Base-by-base conservation (phyloP, 2,329 filamentous ascomycete species). In the Diaporthe sp. region DNA sequence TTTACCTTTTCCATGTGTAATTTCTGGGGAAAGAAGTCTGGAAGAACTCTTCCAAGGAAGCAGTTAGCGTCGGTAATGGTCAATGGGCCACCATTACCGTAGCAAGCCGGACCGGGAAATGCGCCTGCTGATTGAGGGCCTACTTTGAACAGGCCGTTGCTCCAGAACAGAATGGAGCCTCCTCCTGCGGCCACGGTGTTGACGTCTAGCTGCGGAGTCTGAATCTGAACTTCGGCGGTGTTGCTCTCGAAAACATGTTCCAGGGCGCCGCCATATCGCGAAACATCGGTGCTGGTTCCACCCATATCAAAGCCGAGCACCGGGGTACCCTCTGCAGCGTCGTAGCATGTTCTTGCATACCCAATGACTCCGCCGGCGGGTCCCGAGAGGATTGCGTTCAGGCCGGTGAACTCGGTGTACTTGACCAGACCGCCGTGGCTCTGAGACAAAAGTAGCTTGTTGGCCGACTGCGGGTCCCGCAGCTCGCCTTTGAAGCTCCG, bases 141-240 rank as follows among this genome's bases (percentile, higher is more conserved):
- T 9, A 97, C 95, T 0, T 95, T 93, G 77, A 97, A 97, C 0
- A 97, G 86, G 0, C 95, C 95, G 76, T 97, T 97, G 77, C 91
- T 92, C 88, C 94, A 97, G 83, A 96, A 95, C 3, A 97, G 86
- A 12, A 92, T 87, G 2, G 92, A 95, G 19, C 94, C 94, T 77
- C 95, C 95, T 57, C 95, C 95, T 9, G 95, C 95, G 17, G 95
- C 95, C 2, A 97, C 95, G 0, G 95, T 97, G 81, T 97, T 97
- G 84, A 97, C 97, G 79, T 97, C 95, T 1, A 97, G 87, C 78
- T 97, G 95, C 0, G 95, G 95, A 1, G 93, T 95, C 78, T 97
- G 95, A 22, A 97, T 96, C 1, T 94, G 95, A 0, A 97, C 93
- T 28, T 95, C 95, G 0, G 95, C 95, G 1, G 94, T 97, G 1